Evolutionary conservation across 2,329 filamentous ascomycete genomes (phyloP).

Genomic region (Aspergillus tubingensis): DNA sequence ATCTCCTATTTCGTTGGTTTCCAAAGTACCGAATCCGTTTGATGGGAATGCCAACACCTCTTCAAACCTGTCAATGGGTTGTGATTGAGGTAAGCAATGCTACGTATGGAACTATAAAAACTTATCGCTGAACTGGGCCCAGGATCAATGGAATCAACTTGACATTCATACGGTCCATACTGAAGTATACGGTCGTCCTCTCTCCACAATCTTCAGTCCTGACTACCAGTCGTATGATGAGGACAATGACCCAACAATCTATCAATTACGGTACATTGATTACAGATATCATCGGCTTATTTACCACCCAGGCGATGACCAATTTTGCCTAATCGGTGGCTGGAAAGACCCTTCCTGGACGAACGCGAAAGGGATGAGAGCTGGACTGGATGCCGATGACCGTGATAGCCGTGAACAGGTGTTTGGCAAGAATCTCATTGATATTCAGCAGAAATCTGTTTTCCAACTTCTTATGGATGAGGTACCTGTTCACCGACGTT

Average conservation of each 20-base stretch:
- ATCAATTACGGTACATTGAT: constrained; percentile 74
- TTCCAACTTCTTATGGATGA: constrained; percentile 86
- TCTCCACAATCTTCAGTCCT: constrained; percentile 60
- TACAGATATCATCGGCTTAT: constrained; percentile 95
- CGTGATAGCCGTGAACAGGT: constrained; percentile 79
- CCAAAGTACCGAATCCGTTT: constrained; percentile 82
- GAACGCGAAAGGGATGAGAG: constrained; percentile 70
- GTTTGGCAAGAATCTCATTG: constrained; percentile 87
- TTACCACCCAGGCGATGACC: constrained; percentile 85
- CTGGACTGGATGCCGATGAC: constrained; percentile 84
- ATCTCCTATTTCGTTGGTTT: constrained; percentile 84
- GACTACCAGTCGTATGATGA: constrained; percentile 64
- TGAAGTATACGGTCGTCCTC: constrained; percentile 60
- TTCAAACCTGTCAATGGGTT: constrained; percentile 83
- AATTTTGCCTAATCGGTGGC: constrained; percentile 79
- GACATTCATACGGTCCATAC: constrained; percentile 68
- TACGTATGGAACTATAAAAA: not conserved
- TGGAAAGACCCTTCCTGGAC: constrained; percentile 96
- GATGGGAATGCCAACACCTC: constrained; percentile 66
- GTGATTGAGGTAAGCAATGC: constrained; percentile 70
- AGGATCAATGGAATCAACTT: constrained; percentile 96
- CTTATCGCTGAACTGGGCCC: constrained; percentile 29
- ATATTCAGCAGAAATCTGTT: constrained; percentile 86
- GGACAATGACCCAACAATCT: constrained; percentile 73
- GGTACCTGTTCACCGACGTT: constrained; percentile 47